Evolutionary conservation across 192 early-diverging fungal genomes (phyloP), one percentile per base, ranked within the genome.

Genomic region (Gryganskiella cystojenkinii): DNA sequence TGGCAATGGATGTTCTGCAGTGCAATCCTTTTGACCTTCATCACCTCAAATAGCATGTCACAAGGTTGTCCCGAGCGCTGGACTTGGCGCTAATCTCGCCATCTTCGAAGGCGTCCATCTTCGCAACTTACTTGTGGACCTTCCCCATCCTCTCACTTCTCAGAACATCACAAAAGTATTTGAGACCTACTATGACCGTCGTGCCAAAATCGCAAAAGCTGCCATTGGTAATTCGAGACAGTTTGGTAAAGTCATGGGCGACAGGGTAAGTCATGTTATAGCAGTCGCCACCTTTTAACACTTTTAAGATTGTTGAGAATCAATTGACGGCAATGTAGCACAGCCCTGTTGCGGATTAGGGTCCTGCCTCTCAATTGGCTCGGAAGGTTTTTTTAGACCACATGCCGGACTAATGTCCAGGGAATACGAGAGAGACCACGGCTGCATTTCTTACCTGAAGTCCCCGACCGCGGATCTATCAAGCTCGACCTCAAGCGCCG

Each of bases 31-130:
- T n/a, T n/a, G n/a, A n/a, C n/a, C n/a, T n/a, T n/a, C n/a, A n/a
- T n/a, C n/a, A n/a, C n/a, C n/a, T n/a, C n/a, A n/a, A n/a, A n/a
- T 47, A 78, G 74, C 74, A 22, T 78, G 74, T 50, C 74, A 78
- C 24, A 78, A 78, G 74, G 71, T 74, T 11, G 74, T 78, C 0
- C 74, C 74, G 11, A 78, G 74, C 35, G 74, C 74, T 20, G 74
- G 74, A 30, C 28, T 78, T 31, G 74, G 74, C 22, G 74, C 74
- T 14, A 78, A 78, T 30, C 55, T 78, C 15, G 74, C 74, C 0
- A 60, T 78, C 19, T 20, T 78, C 11, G 74, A 78, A 27, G 74
- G 53, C 10, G 61, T 78, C 0, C 74, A 78, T 54, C 61, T 78
- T 17, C 64, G 74, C 56, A 78, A 78, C 17, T 43, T 78, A 4